These are phyloP conservation scores for Tolypocladium inflatum DNA, from an alignment of 2,329 filamentous ascomycete species.

Conservation along the genomic window DNA sequence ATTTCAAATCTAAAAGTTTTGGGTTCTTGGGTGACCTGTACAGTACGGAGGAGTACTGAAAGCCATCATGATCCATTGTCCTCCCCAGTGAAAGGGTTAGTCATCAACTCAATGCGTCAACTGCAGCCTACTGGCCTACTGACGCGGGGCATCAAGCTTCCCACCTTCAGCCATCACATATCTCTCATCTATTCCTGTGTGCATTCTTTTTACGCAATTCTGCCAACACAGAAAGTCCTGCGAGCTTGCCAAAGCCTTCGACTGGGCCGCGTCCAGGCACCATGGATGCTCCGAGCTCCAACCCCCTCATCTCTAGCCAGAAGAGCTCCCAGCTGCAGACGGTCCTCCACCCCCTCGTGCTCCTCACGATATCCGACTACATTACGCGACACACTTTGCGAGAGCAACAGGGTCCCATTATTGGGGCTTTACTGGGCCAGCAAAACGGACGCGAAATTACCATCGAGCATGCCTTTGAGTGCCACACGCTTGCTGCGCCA, in stretches of 20 bases:
- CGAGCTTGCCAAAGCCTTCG: background rate
- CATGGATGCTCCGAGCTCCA: conserved; percentile 39
- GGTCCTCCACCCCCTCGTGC: conserved; percentile 83
- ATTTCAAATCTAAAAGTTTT: background rate
- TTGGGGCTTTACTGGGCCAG: conserved; percentile 83
- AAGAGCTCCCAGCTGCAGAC: conserved; percentile 68
- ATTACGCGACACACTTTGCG: conserved; percentile 85
- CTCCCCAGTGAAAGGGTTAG: background rate
- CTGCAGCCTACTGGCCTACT: background rate
- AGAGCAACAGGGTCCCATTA: conserved; percentile 62
- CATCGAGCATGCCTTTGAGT: conserved; percentile 88
- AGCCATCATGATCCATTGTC: background rate
- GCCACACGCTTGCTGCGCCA: conserved; percentile 41
- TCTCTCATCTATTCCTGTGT: background rate
- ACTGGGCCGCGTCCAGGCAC: conserved; percentile 7
- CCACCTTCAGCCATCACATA: background rate
- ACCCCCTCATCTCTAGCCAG: conserved; percentile 55
- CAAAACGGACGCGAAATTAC: conserved; percentile 87
- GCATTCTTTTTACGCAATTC: background rate
- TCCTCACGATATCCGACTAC: conserved; percentile 94
- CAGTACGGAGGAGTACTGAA: background rate
- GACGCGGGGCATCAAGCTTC: background rate
- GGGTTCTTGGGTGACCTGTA: background rate
- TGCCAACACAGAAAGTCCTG: background rate
- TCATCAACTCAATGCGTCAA: background rate